Base-by-base conservation (phyloP, 805 yeast genomes). In the Tetrapisispora iriomotensis region DNA sequence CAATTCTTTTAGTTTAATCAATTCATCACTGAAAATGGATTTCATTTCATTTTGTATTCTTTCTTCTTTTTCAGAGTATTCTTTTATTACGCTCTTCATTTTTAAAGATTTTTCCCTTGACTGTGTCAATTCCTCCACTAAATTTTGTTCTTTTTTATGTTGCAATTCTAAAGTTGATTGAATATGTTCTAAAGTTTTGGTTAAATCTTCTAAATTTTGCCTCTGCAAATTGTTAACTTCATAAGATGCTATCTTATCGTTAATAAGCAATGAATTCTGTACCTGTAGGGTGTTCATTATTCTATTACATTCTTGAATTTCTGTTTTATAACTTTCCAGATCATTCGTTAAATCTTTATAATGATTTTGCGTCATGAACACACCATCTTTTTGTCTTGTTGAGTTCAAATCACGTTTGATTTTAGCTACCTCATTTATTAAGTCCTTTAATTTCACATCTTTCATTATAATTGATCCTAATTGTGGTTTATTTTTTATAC, bases 401-500 rank as follows among this genome's bases (percentile, higher is more conserved):
- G 88, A 80, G 28, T 67, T 53, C 28, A 82, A 58, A 55, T 83
- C 92, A 50, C 52, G 72, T 67, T 49, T 79, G 44, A 51, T 64
- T 60, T 47, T 77, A 45, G 58, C 72, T 61, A 56, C 65, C 60
- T 58, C 82, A 45, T 30, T 67, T 48, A 66, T 74, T 50, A 50
- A 72, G 60, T 58, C 73, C 56, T 46, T 78, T 62, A 47, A 73
- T 60, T 52, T 65, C 41, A 49, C 50, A 40, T 66, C 71, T 37
- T 75, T 69, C 62, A 82, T 72, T 47, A 84, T 50, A 65, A 82
- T 54, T 27, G 71, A 66, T 10, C 79, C 78, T 34, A 75, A 58
- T 65, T 85, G 84, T 2, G 84, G 84, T 53, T 71, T 76, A 54
- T 80, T 80, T 50, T 74, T 75, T 44, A 87, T 84, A 46, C 76